Evolutionary conservation across 2,329 filamentous ascomycete species (phyloP).

Genomic region (Microdochium trichocladiopsis): DNA sequence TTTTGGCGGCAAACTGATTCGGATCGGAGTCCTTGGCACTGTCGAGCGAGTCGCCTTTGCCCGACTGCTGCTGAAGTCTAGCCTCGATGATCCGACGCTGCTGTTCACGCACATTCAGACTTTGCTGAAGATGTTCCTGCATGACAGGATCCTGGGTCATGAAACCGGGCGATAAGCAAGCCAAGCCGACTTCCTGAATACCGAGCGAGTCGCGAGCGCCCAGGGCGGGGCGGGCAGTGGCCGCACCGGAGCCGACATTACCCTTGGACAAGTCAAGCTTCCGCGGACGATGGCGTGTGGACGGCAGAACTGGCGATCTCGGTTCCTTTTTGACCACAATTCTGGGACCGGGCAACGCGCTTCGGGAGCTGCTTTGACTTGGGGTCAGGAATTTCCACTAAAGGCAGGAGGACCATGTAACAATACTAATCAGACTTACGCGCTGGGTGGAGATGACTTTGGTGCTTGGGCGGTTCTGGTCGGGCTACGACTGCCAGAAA

Average conservation of each 20-base stretch:
- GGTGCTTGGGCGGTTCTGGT: constrained; percentile 27
- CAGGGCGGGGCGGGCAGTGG: constrained; percentile 64
- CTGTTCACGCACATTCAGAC: constrained; percentile 86
- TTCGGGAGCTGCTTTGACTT: constrained; percentile 9
- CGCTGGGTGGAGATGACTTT: constrained; percentile 52
- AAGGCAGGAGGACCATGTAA: constrained; percentile 4
- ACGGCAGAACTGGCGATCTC: constrained; percentile 72
- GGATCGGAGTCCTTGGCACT: constrained; percentile 44
- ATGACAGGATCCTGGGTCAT: constrained; percentile 94
- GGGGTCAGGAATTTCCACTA: constrained; percentile 7
- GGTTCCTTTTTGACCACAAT: constrained; percentile 97
- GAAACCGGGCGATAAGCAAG: constrained; percentile 92
- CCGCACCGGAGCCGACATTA: constrained; percentile 39
- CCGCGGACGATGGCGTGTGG: constrained; percentile 67
- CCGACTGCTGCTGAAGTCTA: constrained; percentile 79
- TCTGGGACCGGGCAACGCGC: constrained; percentile 44
- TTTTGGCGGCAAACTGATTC: constrained; percentile 54
- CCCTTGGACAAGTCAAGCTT: constrained; percentile 72
- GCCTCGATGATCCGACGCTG: constrained; percentile 94
- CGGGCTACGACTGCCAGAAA: constrained; percentile 48
- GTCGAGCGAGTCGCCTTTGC: constrained; percentile 62
- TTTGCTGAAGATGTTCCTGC: constrained; percentile 91
- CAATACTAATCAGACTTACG: constrained; percentile 37
- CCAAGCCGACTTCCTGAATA: constrained; percentile 89
- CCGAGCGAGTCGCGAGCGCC: constrained; percentile 72